phyloP scores from a whole-genome alignment of 1,284 basidiomycete genomes.

The Termitomyces sp. region DNA sequence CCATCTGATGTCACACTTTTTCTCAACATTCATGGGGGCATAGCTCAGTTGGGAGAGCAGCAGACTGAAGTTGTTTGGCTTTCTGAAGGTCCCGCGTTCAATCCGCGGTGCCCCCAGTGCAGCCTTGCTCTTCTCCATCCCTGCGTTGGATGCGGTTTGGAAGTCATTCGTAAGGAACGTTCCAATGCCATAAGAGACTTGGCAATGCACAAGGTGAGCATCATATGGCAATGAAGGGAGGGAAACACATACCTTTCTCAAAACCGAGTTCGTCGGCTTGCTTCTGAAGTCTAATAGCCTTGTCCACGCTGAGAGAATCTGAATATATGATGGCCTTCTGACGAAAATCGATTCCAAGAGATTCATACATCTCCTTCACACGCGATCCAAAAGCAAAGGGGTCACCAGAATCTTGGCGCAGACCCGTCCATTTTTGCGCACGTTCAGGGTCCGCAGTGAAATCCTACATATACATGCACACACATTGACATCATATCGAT shows the following conservation, averaged over 20 bases:
- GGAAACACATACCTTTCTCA: slow-evolving; percentile 42
- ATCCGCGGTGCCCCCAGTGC: slow-evolving; percentile 39
- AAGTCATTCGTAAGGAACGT: slow-evolving; percentile 92
- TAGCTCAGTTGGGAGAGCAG: slow-evolving; percentile 26
- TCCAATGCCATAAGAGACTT: slow-evolving; percentile 84
- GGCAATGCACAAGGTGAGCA: not conserved
- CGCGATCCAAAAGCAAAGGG: slow-evolving; percentile 72
- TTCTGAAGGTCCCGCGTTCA: slow-evolving; percentile 18
- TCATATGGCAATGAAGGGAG: not conserved
- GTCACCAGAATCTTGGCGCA: slow-evolving; percentile 92
- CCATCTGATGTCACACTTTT: not conserved
- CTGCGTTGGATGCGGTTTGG: slow-evolving; percentile 48
- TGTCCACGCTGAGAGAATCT: slow-evolving; percentile 72
- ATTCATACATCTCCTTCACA: slow-evolving; percentile 67
- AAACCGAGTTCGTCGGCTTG: slow-evolving; percentile 76
- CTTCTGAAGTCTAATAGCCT: slow-evolving; percentile 63
- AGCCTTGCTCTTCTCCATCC: slow-evolving; percentile 63
- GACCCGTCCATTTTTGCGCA: slow-evolving; percentile 71
- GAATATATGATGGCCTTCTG: slow-evolving; percentile 80
- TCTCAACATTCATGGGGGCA: slow-evolving; percentile 14
- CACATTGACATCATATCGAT: not conserved
- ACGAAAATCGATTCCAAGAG: slow-evolving; percentile 58
- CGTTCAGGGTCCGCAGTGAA: slow-evolving; percentile 56
- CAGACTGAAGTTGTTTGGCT: slow-evolving; percentile 17
- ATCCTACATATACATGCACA: slow-evolving; percentile 38